Conservation (phyloP, 2,329 filamentous ascomycete species). For the Paecilomyces sp. region DNA sequence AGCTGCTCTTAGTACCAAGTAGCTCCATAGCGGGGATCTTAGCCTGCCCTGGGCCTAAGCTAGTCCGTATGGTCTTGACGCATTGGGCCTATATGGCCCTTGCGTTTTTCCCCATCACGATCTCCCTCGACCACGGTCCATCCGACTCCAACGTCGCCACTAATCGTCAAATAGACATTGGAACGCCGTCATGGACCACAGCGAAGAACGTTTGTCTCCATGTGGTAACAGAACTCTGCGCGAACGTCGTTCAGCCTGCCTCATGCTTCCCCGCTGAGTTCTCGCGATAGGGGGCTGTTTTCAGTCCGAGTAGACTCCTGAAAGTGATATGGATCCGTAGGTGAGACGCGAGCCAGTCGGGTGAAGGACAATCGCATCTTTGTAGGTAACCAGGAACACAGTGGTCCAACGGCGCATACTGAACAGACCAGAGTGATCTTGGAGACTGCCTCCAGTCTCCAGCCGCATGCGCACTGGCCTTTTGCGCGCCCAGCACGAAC, state of each 20-base stretch:
- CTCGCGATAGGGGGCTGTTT: not conserved
- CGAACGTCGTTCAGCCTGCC: not conserved
- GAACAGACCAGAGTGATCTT: not conserved
- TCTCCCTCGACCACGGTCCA: not conserved
- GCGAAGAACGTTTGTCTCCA: not conserved
- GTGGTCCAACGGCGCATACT: slow-evolving; percentile 9
- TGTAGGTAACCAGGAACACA: slow-evolving; percentile 12
- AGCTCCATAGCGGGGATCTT: not conserved
- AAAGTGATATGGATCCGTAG: slow-evolving; percentile 3
- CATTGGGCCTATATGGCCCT: not conserved
- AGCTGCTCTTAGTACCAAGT: not conserved
- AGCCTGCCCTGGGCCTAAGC: not conserved
- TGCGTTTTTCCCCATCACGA: not conserved
- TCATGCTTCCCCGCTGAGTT: not conserved
- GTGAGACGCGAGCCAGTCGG: slow-evolving; percentile 13
- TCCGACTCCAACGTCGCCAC: not conserved
- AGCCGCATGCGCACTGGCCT: not conserved
- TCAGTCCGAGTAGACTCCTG: not conserved
- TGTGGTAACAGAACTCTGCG: not conserved
- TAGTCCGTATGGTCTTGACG: not conserved
- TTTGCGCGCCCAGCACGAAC: not conserved
- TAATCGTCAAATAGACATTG: not conserved
- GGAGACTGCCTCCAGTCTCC: not conserved
- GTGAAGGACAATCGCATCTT: slow-evolving; percentile 15
- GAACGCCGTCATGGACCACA: not conserved